A percentile compares a stretch with the other conserved stretches of the same genome.
Conservation (phyloP, 805 yeast species). For the Hanseniaspora occidentalis region DNA sequence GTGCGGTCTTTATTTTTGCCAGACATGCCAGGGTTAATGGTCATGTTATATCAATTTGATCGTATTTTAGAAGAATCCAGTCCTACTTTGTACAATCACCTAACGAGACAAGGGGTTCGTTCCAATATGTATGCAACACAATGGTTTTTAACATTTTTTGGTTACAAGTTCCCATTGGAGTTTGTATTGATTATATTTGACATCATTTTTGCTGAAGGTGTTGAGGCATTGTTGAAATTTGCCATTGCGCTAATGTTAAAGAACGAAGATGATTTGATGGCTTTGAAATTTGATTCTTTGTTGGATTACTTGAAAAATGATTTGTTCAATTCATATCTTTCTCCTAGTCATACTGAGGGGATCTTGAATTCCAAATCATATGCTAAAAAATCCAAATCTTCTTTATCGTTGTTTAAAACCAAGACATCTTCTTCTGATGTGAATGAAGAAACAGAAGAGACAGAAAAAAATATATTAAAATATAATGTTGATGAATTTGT, state of each 20-base stretch:
- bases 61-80: constrained; percentile 64
- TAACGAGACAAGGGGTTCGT: constrained; percentile 73
- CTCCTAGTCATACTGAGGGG: constrained; percentile 5
- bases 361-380: no score
- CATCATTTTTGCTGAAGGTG: constrained; percentile 80
- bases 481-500: constrained; percentile 69
- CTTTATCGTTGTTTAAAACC: background rate
- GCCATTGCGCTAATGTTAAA: constrained; percentile 68
- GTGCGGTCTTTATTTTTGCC: constrained; percentile 68
- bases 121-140: constrained; percentile 96
- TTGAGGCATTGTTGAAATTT: constrained; percentile 74
- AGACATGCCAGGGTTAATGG: constrained; percentile 87
- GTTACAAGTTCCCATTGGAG: constrained; percentile 85
- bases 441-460: constrained; percentile 4
- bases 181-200: constrained; percentile 83
- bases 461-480: background rate
- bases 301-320: constrained; percentile 68
- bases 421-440: background rate
- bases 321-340: constrained; percentile 41
- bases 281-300: constrained; percentile 62
- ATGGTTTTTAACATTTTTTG: constrained; percentile 93
- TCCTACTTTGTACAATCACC: constrained; percentile 64
- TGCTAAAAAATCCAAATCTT: background rate
- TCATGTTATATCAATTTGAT: constrained; percentile 81
- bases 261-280: constrained; percentile 46